Evolutionary conservation across 306 rosid species (phyloP), one percentile per base, ranked within the genome.

Genomic region (Rosa lucieae): DNA sequence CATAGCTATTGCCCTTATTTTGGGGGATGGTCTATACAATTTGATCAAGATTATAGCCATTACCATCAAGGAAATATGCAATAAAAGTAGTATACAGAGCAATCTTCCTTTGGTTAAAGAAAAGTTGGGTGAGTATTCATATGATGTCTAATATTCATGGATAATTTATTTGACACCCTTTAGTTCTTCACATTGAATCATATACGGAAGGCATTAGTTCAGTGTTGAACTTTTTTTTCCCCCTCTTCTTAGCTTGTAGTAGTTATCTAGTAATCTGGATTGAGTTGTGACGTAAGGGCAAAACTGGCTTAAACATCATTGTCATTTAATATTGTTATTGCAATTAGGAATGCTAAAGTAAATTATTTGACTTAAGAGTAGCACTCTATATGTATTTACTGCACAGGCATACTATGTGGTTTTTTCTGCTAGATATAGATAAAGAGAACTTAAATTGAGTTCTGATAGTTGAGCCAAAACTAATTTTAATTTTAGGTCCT

Each of bases 11-110:
- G 74, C 99, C 55, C 92, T 95, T 80, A 91, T 93, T 79, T 83
- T 95, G 35, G 99, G 99, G 47, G 99, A 95, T 59, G 99, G 99
- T 78, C 81, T 95, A 29, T 95, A 93, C 86, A 93, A 93, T 88
- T 82, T 91, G 82, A 11, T 90, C 70, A 91, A 95, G 86, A 93
- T 90, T 88, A 83, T 95, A 80, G 53, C 84, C 68, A 78, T 91
- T 81, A 90, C 96, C 21, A 18, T 79, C 5, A 89, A 87, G 81
- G 97, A 95, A 83, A 86, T 95, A 80, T 87, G 82, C 86, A 89
- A 52, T 79, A 70, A 84, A 84, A 81, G 90, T 75, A 84, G 87
- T 85, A 79, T 77, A 72, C 86, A 74, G 74, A 84, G 67, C 79
- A 83, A 81, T 82, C 94, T 93, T 85, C 97, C 97, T 55, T 80